Evolutionary conservation across 768 basidiomycete genomes (phyloP).

Genomic region (Boletus vinaceobasis): DNA sequence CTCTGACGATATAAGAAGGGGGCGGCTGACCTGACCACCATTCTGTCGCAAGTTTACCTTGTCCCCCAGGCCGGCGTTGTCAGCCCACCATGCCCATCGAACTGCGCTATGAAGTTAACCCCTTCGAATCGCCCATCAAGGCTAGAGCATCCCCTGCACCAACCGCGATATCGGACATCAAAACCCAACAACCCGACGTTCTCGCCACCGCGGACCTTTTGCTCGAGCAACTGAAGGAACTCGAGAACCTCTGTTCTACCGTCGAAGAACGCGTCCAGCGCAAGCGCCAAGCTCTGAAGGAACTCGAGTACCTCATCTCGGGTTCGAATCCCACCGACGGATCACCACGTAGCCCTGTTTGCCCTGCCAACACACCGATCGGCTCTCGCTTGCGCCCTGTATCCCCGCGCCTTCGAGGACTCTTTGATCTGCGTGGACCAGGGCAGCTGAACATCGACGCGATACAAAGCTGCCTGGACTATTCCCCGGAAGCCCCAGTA

Average conservation of each 20-base stretch:
- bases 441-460: conserved; percentile 22
- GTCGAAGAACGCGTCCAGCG: conserved; percentile 23
- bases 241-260: conserved; percentile 21
- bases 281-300: conserved; percentile 21
- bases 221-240: conserved; percentile 24
- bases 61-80: not conserved
- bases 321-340: conserved; percentile 7
- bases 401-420: conserved; percentile 30
- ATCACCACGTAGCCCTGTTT: conserved; percentile 17
- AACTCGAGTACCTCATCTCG: conserved; percentile 22
- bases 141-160: not conserved
- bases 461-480: conserved; percentile 24
- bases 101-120: conserved; percentile 2
- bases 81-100: conserved; percentile 8
- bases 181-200: conserved; percentile 16
- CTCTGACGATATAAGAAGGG: conserved; percentile 10
- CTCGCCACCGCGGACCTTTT: conserved; percentile 31
- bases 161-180: not conserved
- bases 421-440: conserved; percentile 29
- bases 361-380: conserved; percentile 23
- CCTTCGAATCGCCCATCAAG: conserved; percentile 24
- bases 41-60: not conserved
- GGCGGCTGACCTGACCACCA: not conserved
- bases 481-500: conserved; percentile 14
- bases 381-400: conserved; percentile 9